A percentile compares a stretch with the other conserved stretches of the same genome.
Evolutionary conservation across 352 stramenopile genomes (phyloP).

Genomic region (Phytophthora citricola): DNA sequence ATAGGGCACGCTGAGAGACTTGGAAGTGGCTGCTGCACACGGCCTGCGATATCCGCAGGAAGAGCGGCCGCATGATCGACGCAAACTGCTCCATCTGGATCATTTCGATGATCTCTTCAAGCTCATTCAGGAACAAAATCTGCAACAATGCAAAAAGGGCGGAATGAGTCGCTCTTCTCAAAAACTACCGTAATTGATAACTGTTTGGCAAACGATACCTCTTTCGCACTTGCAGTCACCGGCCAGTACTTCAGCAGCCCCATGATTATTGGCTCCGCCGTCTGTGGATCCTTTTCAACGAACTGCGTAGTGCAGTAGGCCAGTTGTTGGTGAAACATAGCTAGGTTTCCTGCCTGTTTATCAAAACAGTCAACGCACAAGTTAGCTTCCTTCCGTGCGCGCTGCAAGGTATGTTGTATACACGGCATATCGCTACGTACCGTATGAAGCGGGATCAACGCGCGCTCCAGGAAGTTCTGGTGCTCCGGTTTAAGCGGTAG

Average conservation of each 20-base stretch:
- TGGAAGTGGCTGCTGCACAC: conserved; percentile 97
- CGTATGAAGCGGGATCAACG: conserved; percentile 98
- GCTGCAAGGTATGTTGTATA: conserved; percentile 10
- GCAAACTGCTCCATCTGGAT: conserved; percentile 87
- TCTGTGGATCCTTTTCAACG: conserved; percentile 98
- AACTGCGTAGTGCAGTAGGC: conserved; percentile 99
- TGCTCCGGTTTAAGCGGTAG: conserved; percentile 98
- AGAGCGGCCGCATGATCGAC: conserved; percentile 76
- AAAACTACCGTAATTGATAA: conserved; percentile 5
- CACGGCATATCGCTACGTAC: conserved; percentile 27
- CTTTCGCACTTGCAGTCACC: conserved; percentile 92
- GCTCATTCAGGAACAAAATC: conserved; percentile 97
- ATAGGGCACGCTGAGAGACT: conserved; percentile 96
- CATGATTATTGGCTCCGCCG: conserved; percentile 93
- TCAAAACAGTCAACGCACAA: neutral
- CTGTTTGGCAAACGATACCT: conserved; percentile 44
- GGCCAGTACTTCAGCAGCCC: conserved; percentile 96
- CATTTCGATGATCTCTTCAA: conserved; percentile 99
- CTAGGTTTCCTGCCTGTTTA: conserved; percentile 83
- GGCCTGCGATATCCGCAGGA: conserved; percentile 82
- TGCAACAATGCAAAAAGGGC: conserved; percentile 40
- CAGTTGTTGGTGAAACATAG: conserved; percentile 98
- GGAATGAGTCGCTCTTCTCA: conserved; percentile 3
- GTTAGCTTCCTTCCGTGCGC: conserved; percentile 6
- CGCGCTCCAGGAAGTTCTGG: conserved; percentile 93